These are phyloP conservation scores for Phylloboletellus chloephorus DNA, from an alignment of 1,284 basidiomycete species.

Conservation along the genomic window DNA sequence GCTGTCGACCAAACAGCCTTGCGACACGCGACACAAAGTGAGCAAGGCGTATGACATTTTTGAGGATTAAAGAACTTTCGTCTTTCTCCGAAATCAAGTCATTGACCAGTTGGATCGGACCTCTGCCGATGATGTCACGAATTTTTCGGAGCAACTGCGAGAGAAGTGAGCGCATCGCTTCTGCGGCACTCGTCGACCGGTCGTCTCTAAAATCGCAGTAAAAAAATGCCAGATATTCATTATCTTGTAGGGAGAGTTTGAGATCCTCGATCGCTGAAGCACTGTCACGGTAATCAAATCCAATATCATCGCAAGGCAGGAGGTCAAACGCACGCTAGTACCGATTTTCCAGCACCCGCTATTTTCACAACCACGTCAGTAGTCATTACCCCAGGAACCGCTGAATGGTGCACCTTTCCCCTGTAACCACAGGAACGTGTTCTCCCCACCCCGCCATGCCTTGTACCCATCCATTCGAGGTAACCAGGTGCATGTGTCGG, in stretches of 20 bases:
- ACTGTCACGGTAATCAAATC: not conserved
- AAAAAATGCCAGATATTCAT: conserved; percentile 6
- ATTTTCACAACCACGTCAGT: not conserved
- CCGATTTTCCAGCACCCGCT: conserved; percentile 4
- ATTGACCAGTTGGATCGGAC: not conserved
- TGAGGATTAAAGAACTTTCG: not conserved
- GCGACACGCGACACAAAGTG: not conserved
- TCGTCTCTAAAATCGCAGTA: conserved; percentile 11
- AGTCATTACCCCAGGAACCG: not conserved
- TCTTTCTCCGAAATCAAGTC: not conserved
- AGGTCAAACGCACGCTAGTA: not conserved
- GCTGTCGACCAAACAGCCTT: not conserved
- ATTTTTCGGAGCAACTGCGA: conserved; percentile 6
- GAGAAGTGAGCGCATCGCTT: conserved; percentile 5
- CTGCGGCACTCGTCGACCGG: not conserved
- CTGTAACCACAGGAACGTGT: conserved; percentile 8
- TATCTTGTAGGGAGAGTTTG: not conserved
- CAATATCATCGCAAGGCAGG: not conserved
- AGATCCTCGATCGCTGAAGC: not conserved
- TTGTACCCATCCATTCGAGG: not conserved
- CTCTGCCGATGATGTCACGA: not conserved
- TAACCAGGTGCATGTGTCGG: conserved; percentile 6
- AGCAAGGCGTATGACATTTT: not conserved
- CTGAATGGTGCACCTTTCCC: conserved; percentile 5
- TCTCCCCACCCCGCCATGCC: not conserved